Evolutionary conservation across 164 flowering plant genomes (phyloP).

Genomic region (Vitis riparia): DNA sequence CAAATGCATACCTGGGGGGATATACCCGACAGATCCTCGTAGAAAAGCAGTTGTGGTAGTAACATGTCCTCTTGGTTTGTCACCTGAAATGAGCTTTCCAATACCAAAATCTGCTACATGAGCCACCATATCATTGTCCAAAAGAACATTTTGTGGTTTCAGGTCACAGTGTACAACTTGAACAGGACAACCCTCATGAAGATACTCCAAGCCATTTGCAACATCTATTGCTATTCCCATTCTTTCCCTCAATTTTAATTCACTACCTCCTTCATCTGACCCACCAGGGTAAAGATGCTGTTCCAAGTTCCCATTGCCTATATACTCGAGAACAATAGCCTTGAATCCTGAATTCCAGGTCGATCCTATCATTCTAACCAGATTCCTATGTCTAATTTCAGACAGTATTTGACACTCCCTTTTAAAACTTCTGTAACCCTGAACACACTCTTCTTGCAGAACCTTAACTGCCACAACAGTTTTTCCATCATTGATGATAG

Average conservation of each 20-base stretch:
- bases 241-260: slow-evolving; percentile 9
- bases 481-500: slow-evolving; percentile 9
- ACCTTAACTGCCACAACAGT: slow-evolving; percentile 12
- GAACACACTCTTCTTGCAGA: background rate
- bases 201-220: slow-evolving; percentile 12
- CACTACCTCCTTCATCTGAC: slow-evolving; percentile 3
- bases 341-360: slow-evolving; percentile 12
- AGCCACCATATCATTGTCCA: slow-evolving; percentile 10
- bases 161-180: slow-evolving; percentile 10
- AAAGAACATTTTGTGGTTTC: slow-evolving; percentile 13
- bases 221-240: slow-evolving; percentile 5
- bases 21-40: slow-evolving; percentile 1
- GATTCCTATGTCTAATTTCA: slow-evolving; percentile 20
- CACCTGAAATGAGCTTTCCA: slow-evolving; percentile 5
- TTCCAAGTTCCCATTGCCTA: slow-evolving; percentile 18
- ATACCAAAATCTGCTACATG: slow-evolving; percentile 16
- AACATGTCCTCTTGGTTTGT: background rate
- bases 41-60: slow-evolving; percentile 1
- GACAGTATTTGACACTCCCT: slow-evolving; percentile 19
- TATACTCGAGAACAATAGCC: slow-evolving; percentile 13
- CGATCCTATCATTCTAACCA: slow-evolving; percentile 16
- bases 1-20: background rate
- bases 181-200: slow-evolving; percentile 6
- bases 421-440: slow-evolving; percentile 7
- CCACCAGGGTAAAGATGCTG: slow-evolving; percentile 17